Evolutionary conservation across 805 yeast species (phyloP), one percentile per base, ranked within the genome.

Genomic region (Grigorovia humatica): DNA sequence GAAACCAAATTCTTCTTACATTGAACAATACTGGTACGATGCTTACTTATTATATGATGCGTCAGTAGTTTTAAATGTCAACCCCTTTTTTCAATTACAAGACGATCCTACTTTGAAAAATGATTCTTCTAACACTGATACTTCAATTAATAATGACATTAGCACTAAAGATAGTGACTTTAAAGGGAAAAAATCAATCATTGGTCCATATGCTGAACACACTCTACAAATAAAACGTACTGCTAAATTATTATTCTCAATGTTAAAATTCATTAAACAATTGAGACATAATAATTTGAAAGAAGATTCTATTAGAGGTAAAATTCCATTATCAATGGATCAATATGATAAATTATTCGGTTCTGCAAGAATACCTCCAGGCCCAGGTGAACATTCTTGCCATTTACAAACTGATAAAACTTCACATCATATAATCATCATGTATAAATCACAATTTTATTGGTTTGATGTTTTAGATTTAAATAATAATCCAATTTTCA

Each of bases 11-110:
- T 81, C 85, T 48, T 83, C 95, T 1, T 89, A 85, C 66, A 89
- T 89, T 56, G 96, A 89, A 68, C 95, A 89, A 67, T 89, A 89
- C 66, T 89, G 96, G 96, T 89, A 80, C 67, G 96, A 89, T 64
- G 81, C 96, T 1, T 89, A 89, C 66, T 74, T 89, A 57, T 83
- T 83, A 66, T 87, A 85, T 66, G 96, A 89, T 66, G 82, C 87
- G 11, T 89, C 93, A 0, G 96, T 89, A 43, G 97, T 89, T n/a
- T 74, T 89, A 55, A 89, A 89, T 67, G 77, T 89, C 59, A 89
- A 89, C 62, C 97, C 97, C 0, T 89, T 87, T 63, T 88, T 89
- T 66, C 78, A 88, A 59, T 75, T 89, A 54, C 96, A 89, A 65
- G 96, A 89, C 63, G 96, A 89, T 61, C 96, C 96, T 1, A 87